Evolutionary conservation across 441 rosid genomes (phyloP).

Genomic region (Pelargonium myrrhifolium): DNA sequence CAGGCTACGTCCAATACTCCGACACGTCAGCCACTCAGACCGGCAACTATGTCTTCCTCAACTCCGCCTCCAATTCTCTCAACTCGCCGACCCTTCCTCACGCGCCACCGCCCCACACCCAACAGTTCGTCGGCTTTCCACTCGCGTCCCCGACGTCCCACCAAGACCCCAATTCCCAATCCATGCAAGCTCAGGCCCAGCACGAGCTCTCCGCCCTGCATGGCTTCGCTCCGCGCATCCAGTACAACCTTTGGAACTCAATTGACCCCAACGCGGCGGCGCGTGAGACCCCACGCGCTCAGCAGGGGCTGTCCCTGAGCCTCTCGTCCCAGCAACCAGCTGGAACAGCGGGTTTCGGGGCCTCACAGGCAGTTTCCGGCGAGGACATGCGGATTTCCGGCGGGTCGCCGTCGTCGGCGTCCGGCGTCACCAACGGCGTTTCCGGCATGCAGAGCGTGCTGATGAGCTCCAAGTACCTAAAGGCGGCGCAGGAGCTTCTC

Average conservation of each 20-base stretch:
- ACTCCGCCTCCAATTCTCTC: slow-evolving; percentile 35
- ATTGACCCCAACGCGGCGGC: slow-evolving; percentile 38
- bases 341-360: slow-evolving; percentile 40
- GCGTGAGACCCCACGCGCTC: slow-evolving; percentile 70
- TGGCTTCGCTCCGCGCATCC: slow-evolving; percentile 64
- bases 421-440: slow-evolving; percentile 64
- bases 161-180: slow-evolving; percentile 14
- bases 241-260: slow-evolving; percentile 63
- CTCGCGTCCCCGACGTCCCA: slow-evolving; percentile 40
- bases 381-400: slow-evolving; percentile 51
- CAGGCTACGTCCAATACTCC: slow-evolving; percentile 72
- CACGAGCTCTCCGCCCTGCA: slow-evolving; percentile 53
- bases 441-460: slow-evolving; percentile 57
- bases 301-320: slow-evolving; percentile 70
- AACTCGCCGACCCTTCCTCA: slow-evolving; percentile 28
- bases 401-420: slow-evolving; percentile 57
- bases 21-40: slow-evolving; percentile 31
- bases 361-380: slow-evolving; percentile 29
- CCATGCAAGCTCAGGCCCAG: slow-evolving; percentile 30
- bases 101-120: slow-evolving; percentile 47
- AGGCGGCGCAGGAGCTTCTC: slow-evolving; percentile 84
- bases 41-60: slow-evolving; percentile 56
- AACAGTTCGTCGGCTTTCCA: slow-evolving; percentile 80
- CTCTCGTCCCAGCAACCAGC: slow-evolving; percentile 78
- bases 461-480: slow-evolving; percentile 82